Base-by-base conservation (phyloP, 2,329 filamentous ascomycete genomes). In the Aspergillus sp. region DNA sequence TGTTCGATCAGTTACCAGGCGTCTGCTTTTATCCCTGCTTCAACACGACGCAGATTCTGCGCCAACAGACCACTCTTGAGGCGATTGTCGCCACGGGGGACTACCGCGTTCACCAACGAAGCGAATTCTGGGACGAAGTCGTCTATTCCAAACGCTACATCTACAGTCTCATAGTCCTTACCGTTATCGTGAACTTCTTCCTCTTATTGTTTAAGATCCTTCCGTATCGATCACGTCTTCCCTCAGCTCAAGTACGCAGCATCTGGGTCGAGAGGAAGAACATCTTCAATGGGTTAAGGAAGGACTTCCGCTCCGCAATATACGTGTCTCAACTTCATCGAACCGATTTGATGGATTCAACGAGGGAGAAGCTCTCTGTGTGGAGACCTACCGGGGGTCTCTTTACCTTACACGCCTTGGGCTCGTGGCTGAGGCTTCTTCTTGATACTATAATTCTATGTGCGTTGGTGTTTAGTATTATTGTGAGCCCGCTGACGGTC, bases 1-100 rank as follows among this genome's bases (percentile, higher is more conserved):
- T 30, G 8, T 70, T 66, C 60, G 54, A 58, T 3, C 60, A 67
- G 5, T 49, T 73, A 0, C 65, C 66, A 11, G 66, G 70, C n/a
- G 62, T 71, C 8, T 74, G 72, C 59, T 73, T 64, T 52, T 71
- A 74, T n/a, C 71, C 72, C 3, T 74, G 72, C 44, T 73, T 74
- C 58, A 72, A 72, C 32, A 62, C 68, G 1, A 68, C 51, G 2
- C 71, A 74, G 41, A 61, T 69, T 8, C 60, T 74, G 8, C 68
- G 72, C 10, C 61, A 71, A 38, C 41, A 57, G 19, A 58, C 57
- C 2, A 60, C 63, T 0, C 59, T 74, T 11, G 53, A 68, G 25
- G 67, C 67, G 3, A 53, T 58, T 39, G 58, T 64, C 2, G 56
- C 60, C 11, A 42, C 54, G 2, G 51, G 48, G 1, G 58, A 55